Conservation (phyloP, 257 asterid species). For the Fraxinus anomala region DNA sequence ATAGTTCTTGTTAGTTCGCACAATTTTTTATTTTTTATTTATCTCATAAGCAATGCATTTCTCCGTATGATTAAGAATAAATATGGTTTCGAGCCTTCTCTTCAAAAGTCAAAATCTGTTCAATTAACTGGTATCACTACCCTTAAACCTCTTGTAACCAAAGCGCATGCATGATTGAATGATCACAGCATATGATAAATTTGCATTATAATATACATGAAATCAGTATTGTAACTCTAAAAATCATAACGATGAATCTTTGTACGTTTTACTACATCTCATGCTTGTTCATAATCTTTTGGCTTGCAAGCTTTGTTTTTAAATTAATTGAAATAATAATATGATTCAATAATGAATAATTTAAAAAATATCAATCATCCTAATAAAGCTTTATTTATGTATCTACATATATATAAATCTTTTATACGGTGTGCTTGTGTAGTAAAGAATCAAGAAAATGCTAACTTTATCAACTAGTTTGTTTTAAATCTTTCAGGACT, state of each 20-base stretch:
- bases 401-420: conserved; percentile 21
- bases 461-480: conserved; percentile 38
- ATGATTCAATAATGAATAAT: conserved; percentile 5
- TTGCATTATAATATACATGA: not conserved
- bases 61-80: not conserved
- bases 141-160: not conserved
- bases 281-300: not conserved
- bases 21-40: not conserved
- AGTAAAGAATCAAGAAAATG: conserved; percentile 23
- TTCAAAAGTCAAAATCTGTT: not conserved
- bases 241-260: not conserved
- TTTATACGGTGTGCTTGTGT: not conserved
- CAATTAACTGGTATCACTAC: not conserved
- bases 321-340: not conserved
- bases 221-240: not conserved
- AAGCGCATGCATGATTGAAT: too few relatives aligned
- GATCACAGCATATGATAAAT: not conserved
- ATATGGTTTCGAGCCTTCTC: not conserved
- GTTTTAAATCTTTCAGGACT: conserved; percentile 64
- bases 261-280: not conserved
- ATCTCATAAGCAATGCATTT: not conserved
- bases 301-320: conserved; percentile 6
- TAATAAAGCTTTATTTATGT: conserved; percentile 21
- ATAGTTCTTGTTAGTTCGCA: not conserved
- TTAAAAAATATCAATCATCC: conserved; percentile 5